Evolutionary conservation across 73 alveolate genomes (phyloP).

Genomic region (Paramecium sonneborni): DNA sequence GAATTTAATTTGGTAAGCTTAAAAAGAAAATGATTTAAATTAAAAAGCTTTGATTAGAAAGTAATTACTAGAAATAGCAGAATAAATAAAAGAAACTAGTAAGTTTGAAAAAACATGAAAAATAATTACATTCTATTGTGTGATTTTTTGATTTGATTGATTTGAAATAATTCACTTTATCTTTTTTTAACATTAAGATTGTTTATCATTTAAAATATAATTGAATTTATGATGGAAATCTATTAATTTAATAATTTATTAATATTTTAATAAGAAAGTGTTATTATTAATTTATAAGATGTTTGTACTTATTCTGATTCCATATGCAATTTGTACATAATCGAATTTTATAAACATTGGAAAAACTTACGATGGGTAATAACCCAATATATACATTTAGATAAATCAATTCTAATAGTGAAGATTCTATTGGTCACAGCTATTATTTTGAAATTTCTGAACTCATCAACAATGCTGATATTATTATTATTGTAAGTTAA

Average conservation of each 20-base stretch:
- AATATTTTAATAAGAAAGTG: too few relatives aligned
- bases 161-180: too few relatives aligned
- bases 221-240: neutral
- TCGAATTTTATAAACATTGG: neutral
- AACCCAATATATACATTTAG: neutral
- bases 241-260: neutral
- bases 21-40: neutral
- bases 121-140: neutral
- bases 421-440: neutral
- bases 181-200: too few relatives aligned
- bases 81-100: neutral
- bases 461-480: neutral
- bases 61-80: constrained; percentile 1
- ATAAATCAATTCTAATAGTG: neutral
- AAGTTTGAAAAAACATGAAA: neutral
- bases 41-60: neutral
- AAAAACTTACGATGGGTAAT: neutral
- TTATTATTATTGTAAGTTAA: neutral
- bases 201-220: too few relatives aligned
- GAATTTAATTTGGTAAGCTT: neutral
- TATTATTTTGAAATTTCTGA: neutral
- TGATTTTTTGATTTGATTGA: too few relatives aligned
- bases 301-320: neutral
- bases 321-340: neutral
- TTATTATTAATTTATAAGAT: neutral